Conservation (phyloP, 495 filamentous ascomycete species). For the Mytilinidion resinicola region DNA sequence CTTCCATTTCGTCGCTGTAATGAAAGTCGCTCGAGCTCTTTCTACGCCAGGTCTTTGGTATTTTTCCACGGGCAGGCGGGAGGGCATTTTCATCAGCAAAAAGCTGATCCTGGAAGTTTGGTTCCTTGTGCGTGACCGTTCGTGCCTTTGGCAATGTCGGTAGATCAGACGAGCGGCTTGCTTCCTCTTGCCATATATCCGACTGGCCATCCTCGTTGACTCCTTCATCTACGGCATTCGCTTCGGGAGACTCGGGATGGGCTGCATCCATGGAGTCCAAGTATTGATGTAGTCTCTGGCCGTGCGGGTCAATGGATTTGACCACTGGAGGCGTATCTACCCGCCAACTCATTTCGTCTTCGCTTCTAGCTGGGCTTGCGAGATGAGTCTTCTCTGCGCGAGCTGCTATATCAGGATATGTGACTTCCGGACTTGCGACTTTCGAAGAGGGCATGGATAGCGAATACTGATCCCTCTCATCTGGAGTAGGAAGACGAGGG, state of each 20-base stretch:
- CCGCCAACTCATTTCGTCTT: conserved; percentile 36
- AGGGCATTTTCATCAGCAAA: conserved; percentile 7
- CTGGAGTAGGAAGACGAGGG: conserved; percentile 26
- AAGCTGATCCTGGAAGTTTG: conserved; percentile 26
- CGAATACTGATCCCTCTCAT: conserved; percentile 22
- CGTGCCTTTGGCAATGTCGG: background rate
- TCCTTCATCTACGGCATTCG: conserved; percentile 23
- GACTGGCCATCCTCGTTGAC: conserved; percentile 19
- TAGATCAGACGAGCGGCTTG: conserved; percentile 33
- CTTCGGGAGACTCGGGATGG: background rate
- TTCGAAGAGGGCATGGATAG: conserved; percentile 12
- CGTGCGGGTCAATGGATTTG: no score
- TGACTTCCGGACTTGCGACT: conserved; percentile 1
- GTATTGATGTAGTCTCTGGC: no score
- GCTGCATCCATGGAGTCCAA: no score
- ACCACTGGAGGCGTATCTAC: conserved; percentile 25
- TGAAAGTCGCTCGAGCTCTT: conserved; percentile 33
- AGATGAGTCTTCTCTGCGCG: conserved; percentile 7
- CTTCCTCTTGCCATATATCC: conserved; percentile 43
- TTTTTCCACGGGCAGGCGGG: conserved; percentile 35
- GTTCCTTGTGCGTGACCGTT: background rate
- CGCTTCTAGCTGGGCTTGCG: conserved; percentile 29
- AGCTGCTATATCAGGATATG: conserved; percentile 14
- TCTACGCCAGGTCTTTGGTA: conserved; percentile 43
- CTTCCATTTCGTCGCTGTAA: conserved; percentile 31